Conservation (phyloP, 2,329 filamentous ascomycete genomes). For the Aspergillus ustus region DNA sequence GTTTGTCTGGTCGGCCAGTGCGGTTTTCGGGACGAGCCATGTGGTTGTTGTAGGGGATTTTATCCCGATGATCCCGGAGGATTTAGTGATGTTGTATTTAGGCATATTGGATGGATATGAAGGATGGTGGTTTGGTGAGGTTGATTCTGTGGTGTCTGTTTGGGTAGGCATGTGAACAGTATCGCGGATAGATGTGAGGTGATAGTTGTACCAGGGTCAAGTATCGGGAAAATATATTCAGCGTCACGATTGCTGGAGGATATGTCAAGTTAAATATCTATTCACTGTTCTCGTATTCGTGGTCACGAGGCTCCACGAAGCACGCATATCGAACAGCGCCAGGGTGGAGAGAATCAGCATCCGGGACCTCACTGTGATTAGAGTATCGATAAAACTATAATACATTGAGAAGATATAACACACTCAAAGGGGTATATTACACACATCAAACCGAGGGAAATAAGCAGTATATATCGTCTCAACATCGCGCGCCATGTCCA, state of each 20-base stretch:
- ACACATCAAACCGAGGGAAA: background rate
- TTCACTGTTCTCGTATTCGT: background rate
- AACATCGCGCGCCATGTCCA: slow-evolving; percentile 28
- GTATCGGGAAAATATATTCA: no score
- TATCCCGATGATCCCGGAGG: background rate
- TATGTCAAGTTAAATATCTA: background rate
- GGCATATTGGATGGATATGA: background rate
- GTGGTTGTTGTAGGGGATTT: background rate
- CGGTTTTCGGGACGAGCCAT: background rate
- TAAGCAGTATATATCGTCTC: slow-evolving; percentile 25
- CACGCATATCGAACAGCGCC: no score
- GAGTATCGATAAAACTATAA: no score
- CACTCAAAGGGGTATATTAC: background rate
- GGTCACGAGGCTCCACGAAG: background rate
- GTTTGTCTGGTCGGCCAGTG: background rate
- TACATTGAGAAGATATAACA: no score
- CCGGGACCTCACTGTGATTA: no score
- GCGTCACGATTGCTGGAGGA: no score
- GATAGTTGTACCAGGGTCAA: no score
- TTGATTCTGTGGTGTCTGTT: no score
- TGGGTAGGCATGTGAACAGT: no score
- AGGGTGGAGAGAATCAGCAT: no score
- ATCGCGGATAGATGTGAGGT: no score
- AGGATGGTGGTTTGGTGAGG: no score
- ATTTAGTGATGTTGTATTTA: background rate